Evolutionary conservation across 768 basidiomycete genomes (phyloP).

Genomic region (Podaxis mareebaensis): DNA sequence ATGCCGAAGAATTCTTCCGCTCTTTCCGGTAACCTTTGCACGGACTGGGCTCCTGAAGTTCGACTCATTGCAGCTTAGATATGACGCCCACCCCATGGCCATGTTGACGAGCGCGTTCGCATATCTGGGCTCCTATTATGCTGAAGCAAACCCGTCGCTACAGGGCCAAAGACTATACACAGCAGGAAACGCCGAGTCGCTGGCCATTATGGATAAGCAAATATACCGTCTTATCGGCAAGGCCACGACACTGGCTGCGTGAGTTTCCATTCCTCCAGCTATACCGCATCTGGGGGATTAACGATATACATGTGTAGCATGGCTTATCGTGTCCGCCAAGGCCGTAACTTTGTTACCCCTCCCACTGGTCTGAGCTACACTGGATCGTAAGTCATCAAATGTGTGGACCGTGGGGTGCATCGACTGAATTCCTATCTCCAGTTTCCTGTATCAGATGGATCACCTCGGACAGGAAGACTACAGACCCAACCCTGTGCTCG

Average conservation of each 20-base stretch:
- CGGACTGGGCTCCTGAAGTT: not conserved
- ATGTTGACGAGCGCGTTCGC: slow-evolving; percentile 87
- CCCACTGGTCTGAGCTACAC: slow-evolving; percentile 83
- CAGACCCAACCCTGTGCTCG: slow-evolving; percentile 79
- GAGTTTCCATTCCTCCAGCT: slow-evolving; percentile 25
- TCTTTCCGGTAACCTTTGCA: slow-evolving; percentile 53
- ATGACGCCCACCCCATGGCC: slow-evolving; percentile 92
- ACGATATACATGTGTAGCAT: slow-evolving; percentile 46
- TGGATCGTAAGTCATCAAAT: slow-evolving; percentile 57
- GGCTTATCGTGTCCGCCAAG: slow-evolving; percentile 92
- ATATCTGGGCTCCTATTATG: slow-evolving; percentile 85
- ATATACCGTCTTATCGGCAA: slow-evolving; percentile 89
- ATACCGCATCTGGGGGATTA: not conserved
- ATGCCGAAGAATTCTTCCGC: slow-evolving; percentile 68
- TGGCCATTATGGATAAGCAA: slow-evolving; percentile 88
- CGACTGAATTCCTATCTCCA: slow-evolving; percentile 24
- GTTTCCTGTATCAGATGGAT: slow-evolving; percentile 91
- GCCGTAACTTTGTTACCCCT: slow-evolving; percentile 83
- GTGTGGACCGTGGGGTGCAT: not conserved
- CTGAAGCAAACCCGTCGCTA: slow-evolving; percentile 86
- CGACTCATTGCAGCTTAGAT: slow-evolving; percentile 43
- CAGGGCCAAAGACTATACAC: slow-evolving; percentile 86
- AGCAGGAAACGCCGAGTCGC: slow-evolving; percentile 60
- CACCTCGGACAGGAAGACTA: slow-evolving; percentile 74
- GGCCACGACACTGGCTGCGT: slow-evolving; percentile 86